Base-by-base conservation (phyloP, 2,329 filamentous ascomycete genomes). In the Exophiala dermatitidis region DNA sequence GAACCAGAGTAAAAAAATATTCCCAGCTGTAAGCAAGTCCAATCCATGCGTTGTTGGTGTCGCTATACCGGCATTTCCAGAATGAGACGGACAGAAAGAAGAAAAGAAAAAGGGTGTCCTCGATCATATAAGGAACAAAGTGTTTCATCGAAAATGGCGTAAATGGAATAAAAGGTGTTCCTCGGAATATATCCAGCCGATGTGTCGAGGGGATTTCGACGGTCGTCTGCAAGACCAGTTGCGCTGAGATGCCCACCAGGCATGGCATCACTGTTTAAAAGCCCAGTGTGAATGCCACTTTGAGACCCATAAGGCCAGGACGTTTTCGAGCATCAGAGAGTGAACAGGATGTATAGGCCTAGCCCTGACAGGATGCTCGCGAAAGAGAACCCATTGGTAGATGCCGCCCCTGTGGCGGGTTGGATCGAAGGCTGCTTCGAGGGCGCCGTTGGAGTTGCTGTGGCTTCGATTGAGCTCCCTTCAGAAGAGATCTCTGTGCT, bases 201-300 rank as follows among this genome's bases (percentile, higher is more conserved):
- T 46, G 9, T 6, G 43, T 37, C 33, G 28, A 43, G 12, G 44
- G 42, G 8, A 19, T n/a, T 19, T 41, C 34, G 29, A 47, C 41
- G 29, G 26, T 30, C 42, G 30, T 52, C 40, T 54, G 52, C 54
- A 53, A 54, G 56, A 44, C 57, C 57, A 52, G 54, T 52, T 57
- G 54, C 57, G 48, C 33, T 40, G 44, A 38, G 42, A 40, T 5
- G 4, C 19, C 44, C 44, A 47, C 38, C 49, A 32, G 45, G 12
- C 44, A 40, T 36, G 42, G 43, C 28, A 19, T 49, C 32, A 34
- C 26, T 47, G 49, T 19, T 19, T 19, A 19, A 19, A 19, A 19
- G 19, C 42, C 46, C 33, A 48, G 32, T 32, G 42, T 12, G 28
- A 26, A n/a, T 53, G 42, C 33, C 44, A 9, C 38, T 40, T n/a